Base-by-base conservation (phyloP, 2,329 filamentous ascomycete species). In the Fusarium begoniae region DNA sequence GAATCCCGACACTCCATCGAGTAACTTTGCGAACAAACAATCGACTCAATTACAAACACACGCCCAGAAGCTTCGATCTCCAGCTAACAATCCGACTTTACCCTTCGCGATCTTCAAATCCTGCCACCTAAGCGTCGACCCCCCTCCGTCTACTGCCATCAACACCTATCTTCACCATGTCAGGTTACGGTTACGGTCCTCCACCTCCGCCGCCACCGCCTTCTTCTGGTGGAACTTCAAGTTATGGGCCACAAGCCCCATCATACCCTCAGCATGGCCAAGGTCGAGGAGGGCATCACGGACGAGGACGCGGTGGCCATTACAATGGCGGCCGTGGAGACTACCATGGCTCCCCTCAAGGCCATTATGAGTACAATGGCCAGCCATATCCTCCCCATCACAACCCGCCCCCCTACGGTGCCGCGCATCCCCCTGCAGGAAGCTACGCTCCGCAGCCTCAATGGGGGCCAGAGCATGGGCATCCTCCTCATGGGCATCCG, bases 131-230 rank as follows among this genome's bases (percentile, higher is more conserved):
- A 59, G 38, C 61, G 24, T 55, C 41, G 24, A 69, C 7, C 35
- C 62, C 26, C 54, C 32, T 28, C 22, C 53, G 37, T 30, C 38
- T 18, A 45, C 28, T 59, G 30, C 26, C 40, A 20, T n/a, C 44
- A 28, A 57, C 45, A 50, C 57, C 17, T 20, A 18, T 24, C 37
- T 43, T 53, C 50, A 58, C 37, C 56, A 88, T 88, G 87, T 83
- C 87, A 28, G 80, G 81, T 38, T 89, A 89, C 82, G 86, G 84
- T 60, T 89, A 89, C 82, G 87, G 84, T n/a, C 87, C 86, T 28
- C 86, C 87, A 63, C 87, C 87, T 18, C 86, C 87, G 24, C 84
- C 87, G 9, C 86, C 87, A 40, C 83, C 78, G 48, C 77, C 81
- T 44, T 69, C 78, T 12, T 77, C 80, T 37, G 73, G 78, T 50